Conservation (phyloP, 129 eudicot genomes). For the Pseudognaphalium luteoalbum region DNA sequence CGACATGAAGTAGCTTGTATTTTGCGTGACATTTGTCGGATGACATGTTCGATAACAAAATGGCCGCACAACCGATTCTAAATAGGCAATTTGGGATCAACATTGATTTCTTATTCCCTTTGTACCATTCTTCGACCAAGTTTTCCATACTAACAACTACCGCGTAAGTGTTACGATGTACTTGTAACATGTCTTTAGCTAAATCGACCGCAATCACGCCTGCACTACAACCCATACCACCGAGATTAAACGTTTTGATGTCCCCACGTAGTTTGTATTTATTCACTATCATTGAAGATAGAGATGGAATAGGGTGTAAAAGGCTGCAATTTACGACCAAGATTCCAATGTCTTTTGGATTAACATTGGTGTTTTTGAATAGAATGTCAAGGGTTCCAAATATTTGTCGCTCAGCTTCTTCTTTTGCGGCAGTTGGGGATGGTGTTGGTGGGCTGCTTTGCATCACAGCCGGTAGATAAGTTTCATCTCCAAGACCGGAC, state of each 20-base stretch:
- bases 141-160: conserved; percentile 65
- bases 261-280: conserved; percentile 52
- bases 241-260: conserved; percentile 46
- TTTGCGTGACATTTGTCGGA: conserved; percentile 39
- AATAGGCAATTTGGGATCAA: conserved; percentile 58
- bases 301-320: conserved; percentile 59
- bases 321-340: conserved; percentile 64
- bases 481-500: conserved; percentile 70
- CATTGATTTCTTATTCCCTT: neutral
- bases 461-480: conserved; percentile 53
- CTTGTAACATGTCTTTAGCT: conserved; percentile 56
- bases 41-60: conserved; percentile 42
- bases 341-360: conserved; percentile 56
- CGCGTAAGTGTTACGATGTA: conserved; percentile 54
- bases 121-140: conserved; percentile 55
- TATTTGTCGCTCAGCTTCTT: conserved; percentile 54
- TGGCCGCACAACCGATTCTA: conserved; percentile 54
- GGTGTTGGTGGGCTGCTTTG: conserved; percentile 53
- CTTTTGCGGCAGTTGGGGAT: conserved; percentile 47
- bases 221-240: conserved; percentile 76
- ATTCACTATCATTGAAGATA: conserved; percentile 58
- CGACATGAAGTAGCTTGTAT: conserved; percentile 49
- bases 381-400: conserved; percentile 55
- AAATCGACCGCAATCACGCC: conserved; percentile 59
- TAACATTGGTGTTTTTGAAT: conserved; percentile 39